A percentile compares a stretch with the other conserved stretches of the same genome.
These are phyloP conservation scores for Saturnispora silvae DNA, from an alignment of 805 yeast species.

Conservation along the genomic window DNA sequence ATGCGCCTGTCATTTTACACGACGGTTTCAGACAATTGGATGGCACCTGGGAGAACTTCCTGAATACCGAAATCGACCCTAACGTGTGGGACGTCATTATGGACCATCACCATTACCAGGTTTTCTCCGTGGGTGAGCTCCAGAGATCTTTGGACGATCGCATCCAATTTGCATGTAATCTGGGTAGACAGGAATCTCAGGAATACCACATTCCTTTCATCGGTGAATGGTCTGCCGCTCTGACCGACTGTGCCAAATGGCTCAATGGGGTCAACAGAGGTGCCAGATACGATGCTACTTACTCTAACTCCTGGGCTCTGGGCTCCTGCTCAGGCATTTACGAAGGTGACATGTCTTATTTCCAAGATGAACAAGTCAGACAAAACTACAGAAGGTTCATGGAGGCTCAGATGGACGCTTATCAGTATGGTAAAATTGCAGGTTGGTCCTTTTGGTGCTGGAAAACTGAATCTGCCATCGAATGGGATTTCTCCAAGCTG, in stretches of 20 bases:
- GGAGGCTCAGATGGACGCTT: constrained; percentile 89
- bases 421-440: constrained; percentile 34
- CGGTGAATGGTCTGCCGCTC: constrained; percentile 71
- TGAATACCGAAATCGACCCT: constrained; percentile 29
- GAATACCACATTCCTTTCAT: constrained; percentile 67
- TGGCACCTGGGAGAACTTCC: constrained; percentile 52
- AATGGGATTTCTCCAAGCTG: constrained; percentile 75
- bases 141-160: constrained; percentile 51
- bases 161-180: constrained; percentile 42
- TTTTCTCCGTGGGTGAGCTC: constrained; percentile 58
- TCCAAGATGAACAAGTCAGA: constrained; percentile 47
- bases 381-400: constrained; percentile 54
- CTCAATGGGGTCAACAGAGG: constrained; percentile 60
- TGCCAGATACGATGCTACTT: constrained; percentile 56
- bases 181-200: constrained; percentile 27
- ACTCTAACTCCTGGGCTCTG: constrained; percentile 26
- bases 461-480: constrained; percentile 74
- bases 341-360: constrained; percentile 30
- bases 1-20: constrained; percentile 45
- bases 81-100: constrained; percentile 50
- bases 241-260: constrained; percentile 65
- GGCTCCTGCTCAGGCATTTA: constrained; percentile 57
- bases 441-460: constrained; percentile 96
- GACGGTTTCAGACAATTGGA: constrained; percentile 56
- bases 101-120: constrained; percentile 90